phyloP scores from a whole-genome alignment of 2,329 filamentous ascomycete species.

The Pseudovirgaria hyperparasitica region DNA sequence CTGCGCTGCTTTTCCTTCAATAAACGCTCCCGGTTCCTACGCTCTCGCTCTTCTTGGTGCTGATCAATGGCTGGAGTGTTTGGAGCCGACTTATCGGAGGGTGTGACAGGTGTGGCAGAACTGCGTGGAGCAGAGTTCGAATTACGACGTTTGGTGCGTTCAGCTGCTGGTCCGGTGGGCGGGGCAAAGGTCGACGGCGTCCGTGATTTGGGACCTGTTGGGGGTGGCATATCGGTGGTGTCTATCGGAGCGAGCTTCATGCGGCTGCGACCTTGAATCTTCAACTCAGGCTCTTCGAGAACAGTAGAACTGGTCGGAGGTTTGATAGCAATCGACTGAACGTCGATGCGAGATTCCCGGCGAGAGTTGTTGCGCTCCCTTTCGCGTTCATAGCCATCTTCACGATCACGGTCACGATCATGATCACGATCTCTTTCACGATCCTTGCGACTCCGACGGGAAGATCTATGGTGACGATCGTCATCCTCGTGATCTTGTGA shows the following conservation, averaged over 20 bases:
- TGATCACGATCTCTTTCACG: constrained; percentile 24
- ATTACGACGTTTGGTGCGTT: constrained; percentile 15
- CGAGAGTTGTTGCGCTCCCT: constrained; percentile 11
- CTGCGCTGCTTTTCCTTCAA: constrained; percentile 55
- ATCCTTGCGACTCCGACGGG: constrained; percentile 29
- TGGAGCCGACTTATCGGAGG: constrained; percentile 6
- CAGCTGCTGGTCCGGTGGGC: constrained; percentile 24
- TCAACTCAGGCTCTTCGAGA: constrained; percentile 30
- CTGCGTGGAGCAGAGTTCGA: constrained; percentile 6
- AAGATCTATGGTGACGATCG: constrained; percentile 26
- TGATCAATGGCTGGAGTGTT: constrained; percentile 31
- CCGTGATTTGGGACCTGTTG: constrained; percentile 19
- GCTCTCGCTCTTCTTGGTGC: constrained; percentile 59
- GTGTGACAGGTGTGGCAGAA: constrained; percentile 9
- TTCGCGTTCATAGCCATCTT: constrained; percentile 8
- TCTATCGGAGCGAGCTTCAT: constrained; percentile 11
- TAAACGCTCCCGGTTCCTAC: constrained; percentile 51
- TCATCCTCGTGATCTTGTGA: constrained; percentile 26
- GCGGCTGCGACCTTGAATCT: constrained; percentile 30
- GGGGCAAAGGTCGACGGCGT: constrained; percentile 14
- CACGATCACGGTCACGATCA: constrained; percentile 26
- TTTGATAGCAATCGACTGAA: constrained; percentile 10
- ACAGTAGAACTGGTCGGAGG: constrained; percentile 20
- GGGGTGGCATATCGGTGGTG: constrained; percentile 22
- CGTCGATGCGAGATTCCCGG: background rate